Percentiles rank a stretch among this genome's conserved stretches.
phyloP scores from a whole-genome alignment of 208 protist genomes.

The Crithidia thermophila region DNA sequence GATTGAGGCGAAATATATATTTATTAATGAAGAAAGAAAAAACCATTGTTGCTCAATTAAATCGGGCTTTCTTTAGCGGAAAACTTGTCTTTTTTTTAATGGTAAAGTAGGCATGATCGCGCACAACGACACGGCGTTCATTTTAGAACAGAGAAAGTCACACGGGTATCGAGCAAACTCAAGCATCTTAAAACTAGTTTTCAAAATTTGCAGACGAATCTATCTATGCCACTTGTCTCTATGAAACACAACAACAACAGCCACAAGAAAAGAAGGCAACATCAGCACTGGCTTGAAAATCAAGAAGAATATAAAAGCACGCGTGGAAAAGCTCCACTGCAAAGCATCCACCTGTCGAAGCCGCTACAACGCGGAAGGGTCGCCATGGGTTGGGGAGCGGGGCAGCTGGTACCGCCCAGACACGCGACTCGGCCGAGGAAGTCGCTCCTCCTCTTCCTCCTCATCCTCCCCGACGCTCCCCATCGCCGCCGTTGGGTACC shows the following conservation, averaged over 20 bases:
- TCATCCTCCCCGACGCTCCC: slow-evolving; percentile 1
- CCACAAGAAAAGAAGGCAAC: neutral
- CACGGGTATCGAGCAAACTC: too few species aligned
- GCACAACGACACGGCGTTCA: too few species aligned
- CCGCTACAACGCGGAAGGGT: neutral
- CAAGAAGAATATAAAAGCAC: slow-evolving; percentile 8
- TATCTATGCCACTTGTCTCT: too few species aligned
- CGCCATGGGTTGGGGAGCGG: neutral
- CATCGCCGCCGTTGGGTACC: neutral
- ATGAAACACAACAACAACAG: slow-evolving; percentile 8
- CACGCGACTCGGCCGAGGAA: slow-evolving; percentile 19
- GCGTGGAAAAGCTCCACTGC: too few species aligned
- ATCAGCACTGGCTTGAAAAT: neutral
- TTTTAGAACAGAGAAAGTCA: too few species aligned
- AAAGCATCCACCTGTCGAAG: neutral
- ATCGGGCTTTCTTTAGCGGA: too few species aligned
- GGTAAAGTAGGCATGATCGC: too few species aligned
- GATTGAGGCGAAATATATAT: neutral
- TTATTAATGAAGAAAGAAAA: slow-evolving; percentile 2
- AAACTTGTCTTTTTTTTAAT: too few species aligned
- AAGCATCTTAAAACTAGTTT: neutral
- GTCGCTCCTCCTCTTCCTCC: slow-evolving; percentile 10
- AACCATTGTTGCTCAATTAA: too few species aligned
- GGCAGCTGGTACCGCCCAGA: slow-evolving; percentile 28
- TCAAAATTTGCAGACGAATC: too few species aligned